Percentiles rank a stretch among this genome's conserved stretches.
Conservation (phyloP, 2,329 filamentous ascomycete species). For the Colletotrichum aenigma region DNA sequence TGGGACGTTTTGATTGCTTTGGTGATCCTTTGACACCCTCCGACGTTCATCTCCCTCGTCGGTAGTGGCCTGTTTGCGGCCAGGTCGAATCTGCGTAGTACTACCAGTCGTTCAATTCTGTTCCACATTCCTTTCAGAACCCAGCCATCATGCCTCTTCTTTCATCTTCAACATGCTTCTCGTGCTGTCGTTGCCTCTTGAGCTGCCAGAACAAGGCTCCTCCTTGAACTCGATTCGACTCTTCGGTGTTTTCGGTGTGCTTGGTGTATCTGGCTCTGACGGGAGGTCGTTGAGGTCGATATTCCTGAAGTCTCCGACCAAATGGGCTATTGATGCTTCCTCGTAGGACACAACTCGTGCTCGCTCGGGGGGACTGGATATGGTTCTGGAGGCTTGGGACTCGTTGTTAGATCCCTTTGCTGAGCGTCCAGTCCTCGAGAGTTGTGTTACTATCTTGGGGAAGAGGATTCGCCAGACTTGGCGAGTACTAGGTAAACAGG, state of each 20-base stretch:
- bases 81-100: neutral
- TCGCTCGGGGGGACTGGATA: neutral
- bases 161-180: neutral
- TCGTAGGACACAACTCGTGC: neutral
- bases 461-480: neutral
- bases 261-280: neutral
- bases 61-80: neutral
- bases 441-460: neutral
- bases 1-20: accelerated
- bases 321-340: conserved; percentile 9
- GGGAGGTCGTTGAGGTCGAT: neutral
- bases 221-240: neutral
- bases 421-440: neutral
- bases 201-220: neutral
- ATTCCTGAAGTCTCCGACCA: neutral
- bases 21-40: accelerated
- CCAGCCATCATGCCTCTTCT: neutral
- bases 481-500: conserved; percentile 6
- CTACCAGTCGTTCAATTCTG: accelerated
- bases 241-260: neutral
- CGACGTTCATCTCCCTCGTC: neutral
- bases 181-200: neutral
- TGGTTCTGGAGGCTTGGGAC: neutral
- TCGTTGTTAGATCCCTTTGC: neutral
- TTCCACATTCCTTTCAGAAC: accelerated